These are phyloP conservation scores for Canariomyces notabilis DNA, from an alignment of 2,329 filamentous ascomycete genomes.

Conservation along the genomic window DNA sequence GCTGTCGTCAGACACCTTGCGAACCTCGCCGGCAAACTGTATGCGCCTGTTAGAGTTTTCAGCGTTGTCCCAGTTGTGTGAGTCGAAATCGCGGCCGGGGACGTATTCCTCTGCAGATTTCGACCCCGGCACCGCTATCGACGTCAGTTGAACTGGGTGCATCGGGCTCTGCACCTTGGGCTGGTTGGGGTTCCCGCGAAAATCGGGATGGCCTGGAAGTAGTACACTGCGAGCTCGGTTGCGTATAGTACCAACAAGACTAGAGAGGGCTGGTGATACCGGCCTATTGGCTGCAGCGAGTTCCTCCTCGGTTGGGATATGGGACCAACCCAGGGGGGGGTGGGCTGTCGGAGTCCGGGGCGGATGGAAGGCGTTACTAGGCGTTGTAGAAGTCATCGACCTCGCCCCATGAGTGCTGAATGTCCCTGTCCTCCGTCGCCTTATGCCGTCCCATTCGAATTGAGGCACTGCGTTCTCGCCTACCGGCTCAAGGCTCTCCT, in stretches of 20 bases:
- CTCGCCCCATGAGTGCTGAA: conserved; percentile 36
- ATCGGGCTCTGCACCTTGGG: conserved; percentile 48
- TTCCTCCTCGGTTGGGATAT: conserved; percentile 66
- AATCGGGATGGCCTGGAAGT: conserved; percentile 37
- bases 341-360: conserved; percentile 43
- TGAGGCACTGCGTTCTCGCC: conserved; percentile 64
- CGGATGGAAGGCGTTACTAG: conserved; percentile 33
- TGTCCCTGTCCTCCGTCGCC: conserved; percentile 55
- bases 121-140: conserved; percentile 49
- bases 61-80: conserved; percentile 38
- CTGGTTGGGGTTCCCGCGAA: conserved; percentile 32
- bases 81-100: conserved; percentile 32
- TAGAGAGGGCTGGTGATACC: conserved; percentile 47
- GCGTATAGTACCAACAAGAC: conserved; percentile 53
- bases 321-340: conserved; percentile 82
- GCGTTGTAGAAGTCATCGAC: conserved; percentile 32
- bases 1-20: conserved; percentile 7
- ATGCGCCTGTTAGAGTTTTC: conserved; percentile 38
- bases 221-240: conserved; percentile 39
- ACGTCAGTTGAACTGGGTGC: conserved; percentile 58
- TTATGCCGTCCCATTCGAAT: conserved; percentile 88
- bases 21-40: conserved; percentile 39
- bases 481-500: conserved; percentile 67
- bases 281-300: conserved; percentile 50
- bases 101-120: conserved; percentile 38